phyloP scores from a whole-genome alignment of 257 asterid genomes.

The Penstemon newberryi region DNA sequence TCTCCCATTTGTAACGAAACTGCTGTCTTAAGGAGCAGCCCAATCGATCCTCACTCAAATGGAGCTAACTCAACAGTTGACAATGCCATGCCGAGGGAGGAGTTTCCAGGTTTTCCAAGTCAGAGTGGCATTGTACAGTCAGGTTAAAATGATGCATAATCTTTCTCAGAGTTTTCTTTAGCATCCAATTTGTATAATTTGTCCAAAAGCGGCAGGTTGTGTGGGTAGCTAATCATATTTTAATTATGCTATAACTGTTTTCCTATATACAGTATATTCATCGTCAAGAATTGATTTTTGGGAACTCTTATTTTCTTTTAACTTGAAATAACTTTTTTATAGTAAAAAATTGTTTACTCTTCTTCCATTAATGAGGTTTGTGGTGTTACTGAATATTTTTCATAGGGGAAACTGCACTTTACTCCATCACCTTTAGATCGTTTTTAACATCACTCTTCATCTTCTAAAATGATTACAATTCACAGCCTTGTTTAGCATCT shows the following conservation, averaged over 20 bases:
- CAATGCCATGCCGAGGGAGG: conserved; percentile 47
- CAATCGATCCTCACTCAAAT: conserved; percentile 40
- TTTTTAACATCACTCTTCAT: too few relatives aligned
- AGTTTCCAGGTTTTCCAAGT: conserved; percentile 70
- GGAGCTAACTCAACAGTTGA: conserved; percentile 37
- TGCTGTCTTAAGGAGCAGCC: conserved; percentile 39
- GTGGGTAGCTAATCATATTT: conserved; percentile 13
- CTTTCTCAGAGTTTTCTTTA: conserved; percentile 2
- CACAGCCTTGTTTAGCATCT: not conserved
- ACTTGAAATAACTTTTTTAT: not conserved
- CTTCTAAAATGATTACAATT: too few relatives aligned
- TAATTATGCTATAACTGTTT: conserved; percentile 2
- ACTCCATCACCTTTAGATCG: too few relatives aligned
- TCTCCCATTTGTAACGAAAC: conserved; percentile 46
- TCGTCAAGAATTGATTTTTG: not conserved
- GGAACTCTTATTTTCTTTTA: not conserved
- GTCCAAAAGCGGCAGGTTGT: not conserved
- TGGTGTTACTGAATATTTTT: not conserved
- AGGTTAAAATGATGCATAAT: conserved; percentile 43
- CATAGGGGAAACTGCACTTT: too few relatives aligned
- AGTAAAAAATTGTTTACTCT: not conserved
- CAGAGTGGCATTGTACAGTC: conserved; percentile 59
- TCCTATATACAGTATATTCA: not conserved
- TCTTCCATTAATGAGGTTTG: not conserved
- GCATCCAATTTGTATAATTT: not conserved